Evolutionary conservation across 1,284 basidiomycete species (phyloP), one percentile per base, ranked within the genome.

Genomic region (Ustilago esculenta): DNA sequence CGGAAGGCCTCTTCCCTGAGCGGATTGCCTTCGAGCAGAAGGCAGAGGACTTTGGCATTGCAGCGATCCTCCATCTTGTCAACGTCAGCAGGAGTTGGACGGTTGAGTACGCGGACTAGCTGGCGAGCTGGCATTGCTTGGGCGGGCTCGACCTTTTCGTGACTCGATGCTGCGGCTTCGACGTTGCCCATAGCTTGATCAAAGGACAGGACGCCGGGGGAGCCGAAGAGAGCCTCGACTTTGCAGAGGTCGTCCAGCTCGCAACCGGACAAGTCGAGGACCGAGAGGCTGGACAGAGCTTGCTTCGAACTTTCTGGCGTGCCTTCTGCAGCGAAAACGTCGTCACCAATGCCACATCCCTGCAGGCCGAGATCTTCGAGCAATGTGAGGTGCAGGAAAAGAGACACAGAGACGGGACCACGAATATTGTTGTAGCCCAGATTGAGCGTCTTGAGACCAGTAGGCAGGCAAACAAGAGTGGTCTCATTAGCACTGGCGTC

Each of bases 261-360:
- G 49, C 74, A 74, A n/a, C 72, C 61, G 8, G 67, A 65, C 35
- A 80, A 45, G 46, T 77, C 75, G 20, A 80, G 61, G 12, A 61
- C 51, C 2, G 33, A 42, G 8, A 80, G 66, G 23, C 40, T 56
- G 3, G 25, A 8, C 5, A 80, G 48, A 5, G 49, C 29, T 7
- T 60, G 49, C 9, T 71, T 48, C 18, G 30, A n/a, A 2, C 32
- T 39, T 5, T 41, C 35, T 1, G 25, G 1, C 3, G 35, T 10
- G 4, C 27, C 25, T 6, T 53, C 49, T n/a, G 32, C 21, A n/a
- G 47, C 30, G 40, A 80, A 73, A 14, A 79, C 71, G 14, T 74
- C 64, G 35, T 78, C 76, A 4, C 39, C 57, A 10, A 80, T 63
- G 36, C 71, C 73, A 39, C 77, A 76, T n/a, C 72, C 75, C 23